phyloP scores from a whole-genome alignment of 768 basidiomycete species.

The Kwoniella mangroviensis region DNA sequence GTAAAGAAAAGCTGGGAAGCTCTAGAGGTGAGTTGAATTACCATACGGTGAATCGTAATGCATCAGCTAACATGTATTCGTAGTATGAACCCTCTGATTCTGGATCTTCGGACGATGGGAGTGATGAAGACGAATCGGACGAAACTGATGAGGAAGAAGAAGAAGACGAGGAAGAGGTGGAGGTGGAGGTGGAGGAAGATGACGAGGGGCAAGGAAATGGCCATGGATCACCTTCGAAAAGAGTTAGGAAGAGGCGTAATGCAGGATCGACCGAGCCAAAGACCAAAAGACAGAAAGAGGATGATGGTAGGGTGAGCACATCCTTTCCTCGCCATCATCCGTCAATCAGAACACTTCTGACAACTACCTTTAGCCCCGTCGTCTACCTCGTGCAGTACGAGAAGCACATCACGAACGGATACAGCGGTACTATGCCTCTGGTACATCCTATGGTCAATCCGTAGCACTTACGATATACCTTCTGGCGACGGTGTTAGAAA shows the following conservation, averaged over 20 bases:
- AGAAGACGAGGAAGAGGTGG: constrained; percentile 47
- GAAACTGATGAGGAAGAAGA: constrained; percentile 60
- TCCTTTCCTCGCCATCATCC: not conserved
- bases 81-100: constrained; percentile 77
- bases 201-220: constrained; percentile 33
- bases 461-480: constrained; percentile 86
- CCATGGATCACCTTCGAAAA: constrained; percentile 27
- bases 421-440: constrained; percentile 79
- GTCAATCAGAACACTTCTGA: not conserved
- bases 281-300: constrained; percentile 33
- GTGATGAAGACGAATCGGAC: constrained; percentile 61
- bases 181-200: constrained; percentile 41
- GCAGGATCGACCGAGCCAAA: constrained; percentile 24
- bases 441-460: constrained; percentile 86
- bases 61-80: not conserved
- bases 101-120: constrained; percentile 57
- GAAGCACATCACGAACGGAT: constrained; percentile 68
- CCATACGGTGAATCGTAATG: not conserved
- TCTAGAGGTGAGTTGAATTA: constrained; percentile 66
- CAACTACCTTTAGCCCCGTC: constrained; percentile 59
- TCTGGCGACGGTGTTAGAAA: constrained; percentile 85
- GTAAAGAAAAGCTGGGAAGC: constrained; percentile 84
- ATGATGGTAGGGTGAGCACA: constrained; percentile 36
- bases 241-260: constrained; percentile 27
- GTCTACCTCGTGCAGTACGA: constrained; percentile 73